These are phyloP conservation scores for Chrysosporium keratinophilum DNA, from an alignment of 2,329 filamentous ascomycete species.

Conservation along the genomic window DNA sequence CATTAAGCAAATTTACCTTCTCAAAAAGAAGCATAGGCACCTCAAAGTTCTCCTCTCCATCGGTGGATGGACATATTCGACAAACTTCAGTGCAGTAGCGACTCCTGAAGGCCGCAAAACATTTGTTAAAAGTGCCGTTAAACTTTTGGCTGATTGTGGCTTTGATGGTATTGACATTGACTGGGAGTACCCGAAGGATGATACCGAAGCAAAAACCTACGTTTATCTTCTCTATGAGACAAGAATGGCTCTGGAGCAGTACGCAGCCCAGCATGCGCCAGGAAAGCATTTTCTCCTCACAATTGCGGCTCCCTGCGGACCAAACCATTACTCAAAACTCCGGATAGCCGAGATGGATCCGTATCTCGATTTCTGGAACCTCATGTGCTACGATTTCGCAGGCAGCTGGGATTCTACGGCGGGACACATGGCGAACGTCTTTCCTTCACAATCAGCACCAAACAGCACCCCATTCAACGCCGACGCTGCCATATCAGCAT, in stretches of 20 bases:
- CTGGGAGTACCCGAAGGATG: constrained; percentile 33
- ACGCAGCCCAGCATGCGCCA: constrained; percentile 23
- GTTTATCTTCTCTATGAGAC: constrained; percentile 29
- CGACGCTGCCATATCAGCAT: constrained; percentile 58
- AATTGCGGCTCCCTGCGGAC: constrained; percentile 36
- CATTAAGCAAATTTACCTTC: constrained; percentile 63
- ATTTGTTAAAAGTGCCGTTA: constrained; percentile 61
- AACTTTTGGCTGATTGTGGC: constrained; percentile 65
- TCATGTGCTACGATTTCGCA: constrained; percentile 81
- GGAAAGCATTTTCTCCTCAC: constrained; percentile 39
- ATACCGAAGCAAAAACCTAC: constrained; percentile 27
- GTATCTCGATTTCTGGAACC: constrained; percentile 44
- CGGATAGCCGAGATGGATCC: constrained; percentile 38
- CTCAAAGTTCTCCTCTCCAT: constrained; percentile 74
- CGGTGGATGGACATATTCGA: constrained; percentile 67
- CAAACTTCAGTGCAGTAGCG: constrained; percentile 63
- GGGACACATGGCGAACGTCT: constrained; percentile 75
- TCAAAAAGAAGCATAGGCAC: constrained; percentile 66
- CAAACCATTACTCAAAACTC: constrained; percentile 36
- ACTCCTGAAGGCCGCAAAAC: constrained; percentile 48
- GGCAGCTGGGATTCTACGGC: constrained; percentile 66
- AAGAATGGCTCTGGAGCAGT: constrained; percentile 21
- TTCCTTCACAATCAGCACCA: constrained; percentile 48
- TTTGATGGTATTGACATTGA: constrained; percentile 45
- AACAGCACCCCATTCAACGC: constrained; percentile 68